Evolutionary conservation across 2,329 filamentous ascomycete species (phyloP).

Genomic region (Teratosphaeria epicoccoides): DNA sequence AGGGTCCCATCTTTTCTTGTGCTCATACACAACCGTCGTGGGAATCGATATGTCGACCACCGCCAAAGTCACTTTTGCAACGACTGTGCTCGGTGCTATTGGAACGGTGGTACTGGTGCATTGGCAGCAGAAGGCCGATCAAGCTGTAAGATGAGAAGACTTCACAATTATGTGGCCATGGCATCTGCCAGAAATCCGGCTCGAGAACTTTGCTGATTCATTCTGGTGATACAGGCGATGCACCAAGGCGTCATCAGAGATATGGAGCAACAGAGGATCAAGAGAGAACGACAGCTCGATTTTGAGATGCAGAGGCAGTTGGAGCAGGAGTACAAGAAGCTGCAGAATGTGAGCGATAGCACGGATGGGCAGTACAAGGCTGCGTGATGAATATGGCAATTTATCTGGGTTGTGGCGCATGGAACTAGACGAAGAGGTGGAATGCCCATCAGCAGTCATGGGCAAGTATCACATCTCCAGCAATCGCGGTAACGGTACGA

Average conservation of each 20-base stretch:
- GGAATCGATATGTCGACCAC: slow-evolving; percentile 97
- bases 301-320: slow-evolving; percentile 83
- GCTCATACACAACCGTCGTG: too few species aligned
- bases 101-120: slow-evolving; percentile 79
- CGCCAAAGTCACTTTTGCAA: slow-evolving; percentile 73
- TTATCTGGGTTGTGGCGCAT: too few species aligned
- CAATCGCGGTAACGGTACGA: too few species aligned
- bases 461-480: too few species aligned
- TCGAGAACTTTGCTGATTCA: slow-evolving; percentile 8
- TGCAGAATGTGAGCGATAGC: slow-evolving; percentile 63
- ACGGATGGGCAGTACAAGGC: slow-evolving; percentile 10
- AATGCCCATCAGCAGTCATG: too few species aligned
- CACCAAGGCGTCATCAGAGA: slow-evolving; percentile 89
- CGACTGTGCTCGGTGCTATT: slow-evolving; percentile 64
- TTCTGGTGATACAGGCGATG: slow-evolving; percentile 59
- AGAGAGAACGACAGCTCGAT: slow-evolving; percentile 81
- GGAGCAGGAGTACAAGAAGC: slow-evolving; percentile 80
- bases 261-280: slow-evolving; percentile 84
- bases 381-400: too few species aligned
- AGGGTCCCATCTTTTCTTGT: too few species aligned
- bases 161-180: slow-evolving; percentile 1
- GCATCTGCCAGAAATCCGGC: not conserved
- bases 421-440: not conserved
- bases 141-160: slow-evolving; percentile 49
- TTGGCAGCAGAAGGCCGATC: slow-evolving; percentile 74